Base-by-base conservation (phyloP, 768 basidiomycete species). In the Tylopilus sp. region DNA sequence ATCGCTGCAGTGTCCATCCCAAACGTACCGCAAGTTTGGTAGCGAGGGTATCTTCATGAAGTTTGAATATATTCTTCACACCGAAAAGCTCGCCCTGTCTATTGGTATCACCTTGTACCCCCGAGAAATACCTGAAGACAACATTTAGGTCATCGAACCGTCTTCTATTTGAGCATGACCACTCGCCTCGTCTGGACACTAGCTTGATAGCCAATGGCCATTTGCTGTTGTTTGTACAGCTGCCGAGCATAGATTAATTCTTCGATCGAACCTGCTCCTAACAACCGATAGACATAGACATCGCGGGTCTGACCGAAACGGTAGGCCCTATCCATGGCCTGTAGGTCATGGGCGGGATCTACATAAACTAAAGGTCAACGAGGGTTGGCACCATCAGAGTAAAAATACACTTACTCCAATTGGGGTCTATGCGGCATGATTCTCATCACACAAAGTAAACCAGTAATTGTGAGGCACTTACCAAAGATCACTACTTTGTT, bases 331-430 rank as follows among this genome's bases (percentile, higher is more conserved):
- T 92, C 92, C 87, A 91, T 91, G 3, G 92, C 91, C 66, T 92
- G 96, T 9, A 98, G 71, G 66, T 99, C 96, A 60, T 97, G 90
- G 0, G 95, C 92, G 6, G 96, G 96, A 71, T 98, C 92, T 95
- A 53, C 8, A 43, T 19, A 31, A 1, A n/a, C 33, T 34, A 13
- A n/a, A 43, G n/a, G 6, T 45, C 37, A 52, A 28, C 31, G 29
- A 45, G n/a, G 48, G 40, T 40, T 5, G 17, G 37, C 10, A 26
- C 30, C n/a, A 37, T 13, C 17, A 3, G 43, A 29, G 25, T 36
- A 10, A 38, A 7, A 38, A 7, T 11, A 73, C 84, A 74, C 89
- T 67, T 68, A 92, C 92, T 98, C 95, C 95, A 98, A 58, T 92
- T 92, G 4, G 95, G 93, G 72, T 95, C 92, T 89, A 59, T 42